Percentiles rank a stretch among this genome's conserved stretches.
Evolutionary conservation across 2,329 filamentous ascomycete species (phyloP).

Genomic region (Zalaria sp.): DNA sequence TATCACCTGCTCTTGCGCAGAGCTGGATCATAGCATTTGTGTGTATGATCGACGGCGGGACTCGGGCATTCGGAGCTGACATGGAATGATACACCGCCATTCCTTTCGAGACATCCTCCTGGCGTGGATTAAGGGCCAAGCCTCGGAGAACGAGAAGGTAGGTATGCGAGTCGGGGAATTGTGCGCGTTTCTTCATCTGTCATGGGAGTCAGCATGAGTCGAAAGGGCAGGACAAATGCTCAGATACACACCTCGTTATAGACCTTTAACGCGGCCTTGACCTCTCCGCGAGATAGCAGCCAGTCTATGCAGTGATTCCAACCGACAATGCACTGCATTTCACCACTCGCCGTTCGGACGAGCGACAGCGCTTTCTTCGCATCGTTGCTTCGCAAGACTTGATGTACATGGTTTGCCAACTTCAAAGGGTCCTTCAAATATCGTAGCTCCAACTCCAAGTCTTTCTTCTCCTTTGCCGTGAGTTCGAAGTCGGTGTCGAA

Average conservation of each 20-base stretch:
- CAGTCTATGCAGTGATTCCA: conserved; percentile 82
- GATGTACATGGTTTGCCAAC: conserved; percentile 53
- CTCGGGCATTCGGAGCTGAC: conserved; percentile 43
- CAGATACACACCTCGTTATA: conserved; percentile 61
- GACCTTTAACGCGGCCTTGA: conserved; percentile 58
- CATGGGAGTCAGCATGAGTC: conserved; percentile 4
- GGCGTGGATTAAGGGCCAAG: conserved; percentile 46
- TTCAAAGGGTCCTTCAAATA: conserved; percentile 58
- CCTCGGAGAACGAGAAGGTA: conserved; percentile 75
- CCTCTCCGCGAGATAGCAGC: conserved; percentile 44
- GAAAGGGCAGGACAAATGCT: background rate
- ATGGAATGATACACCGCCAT: conserved; percentile 67
- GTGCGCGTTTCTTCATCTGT: conserved; percentile 87
- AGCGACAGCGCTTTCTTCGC: conserved; percentile 55
- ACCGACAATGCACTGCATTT: conserved; percentile 52
- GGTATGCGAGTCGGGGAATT: conserved; percentile 67
- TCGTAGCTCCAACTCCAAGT: conserved; percentile 37
- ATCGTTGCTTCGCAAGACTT: conserved; percentile 43
- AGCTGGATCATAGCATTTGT: conserved; percentile 79
- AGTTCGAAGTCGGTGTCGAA: conserved; percentile 15
- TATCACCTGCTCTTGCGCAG: conserved; percentile 58
- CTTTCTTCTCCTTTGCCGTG: conserved; percentile 7
- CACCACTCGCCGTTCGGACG: conserved; percentile 53
- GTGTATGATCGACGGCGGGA: conserved; percentile 66
- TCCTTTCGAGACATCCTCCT: conserved; percentile 51